Percentiles rank a stretch among this genome's conserved stretches.
Evolutionary conservation across 495 filamentous ascomycete species (phyloP).

Genomic region (Penicillium coprophilum): DNA sequence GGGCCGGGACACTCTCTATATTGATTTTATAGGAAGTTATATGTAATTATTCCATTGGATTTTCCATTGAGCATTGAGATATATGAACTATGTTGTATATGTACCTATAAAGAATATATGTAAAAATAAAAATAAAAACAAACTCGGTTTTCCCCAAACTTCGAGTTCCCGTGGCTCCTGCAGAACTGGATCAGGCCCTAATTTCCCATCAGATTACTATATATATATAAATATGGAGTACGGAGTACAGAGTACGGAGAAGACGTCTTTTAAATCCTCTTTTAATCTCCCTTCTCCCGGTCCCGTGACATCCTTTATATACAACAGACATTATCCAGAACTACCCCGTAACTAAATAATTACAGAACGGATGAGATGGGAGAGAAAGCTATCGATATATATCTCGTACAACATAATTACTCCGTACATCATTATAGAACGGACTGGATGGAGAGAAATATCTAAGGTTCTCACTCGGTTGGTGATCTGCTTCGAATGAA

Average conservation of each 20-base stretch:
- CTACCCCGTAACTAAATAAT: neutral
- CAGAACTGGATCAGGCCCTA: constrained; percentile 22
- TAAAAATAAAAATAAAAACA: neutral
- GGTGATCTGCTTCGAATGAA: neutral
- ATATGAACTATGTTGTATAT: no score
- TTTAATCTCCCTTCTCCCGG: neutral
- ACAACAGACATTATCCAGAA: neutral
- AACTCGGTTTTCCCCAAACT: constrained; percentile 4
- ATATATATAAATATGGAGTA: neutral
- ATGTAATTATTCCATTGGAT: neutral
- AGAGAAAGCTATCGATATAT: neutral
- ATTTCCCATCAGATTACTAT: neutral
- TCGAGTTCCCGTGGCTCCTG: constrained; percentile 29
- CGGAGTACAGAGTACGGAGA: neutral
- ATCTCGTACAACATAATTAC: no score
- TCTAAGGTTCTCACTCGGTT: no score
- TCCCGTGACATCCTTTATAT: neutral
- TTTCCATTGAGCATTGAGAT: neutral
- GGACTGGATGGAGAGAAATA: no score
- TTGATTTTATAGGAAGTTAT: neutral
- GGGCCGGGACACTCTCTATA: constrained; percentile 1
- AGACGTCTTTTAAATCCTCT: neutral
- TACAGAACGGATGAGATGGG: neutral
- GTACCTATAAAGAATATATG: neutral
- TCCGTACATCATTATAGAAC: no score